A percentile compares a stretch with the other conserved stretches of the same genome.
Evolutionary conservation across 352 stramenopile species (phyloP).

Genomic region (Saprolegnia parasitica): DNA sequence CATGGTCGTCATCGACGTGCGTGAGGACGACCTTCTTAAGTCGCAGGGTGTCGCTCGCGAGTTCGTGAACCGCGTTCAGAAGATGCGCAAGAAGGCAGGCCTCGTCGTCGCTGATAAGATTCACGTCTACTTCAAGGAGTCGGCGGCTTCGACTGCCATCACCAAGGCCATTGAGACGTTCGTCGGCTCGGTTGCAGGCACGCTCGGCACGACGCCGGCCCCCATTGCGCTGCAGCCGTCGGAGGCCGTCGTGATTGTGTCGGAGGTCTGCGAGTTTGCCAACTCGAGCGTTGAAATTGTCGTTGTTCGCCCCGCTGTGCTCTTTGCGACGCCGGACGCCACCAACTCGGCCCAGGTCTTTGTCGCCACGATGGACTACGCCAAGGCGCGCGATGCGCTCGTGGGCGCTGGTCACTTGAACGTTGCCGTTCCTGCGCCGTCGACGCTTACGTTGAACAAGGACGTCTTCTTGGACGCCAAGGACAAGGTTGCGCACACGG

Average conservation of each 20-base stretch:
- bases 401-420: conserved; percentile 37
- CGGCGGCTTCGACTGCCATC: conserved; percentile 54
- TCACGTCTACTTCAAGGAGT: conserved; percentile 92
- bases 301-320: conserved; percentile 63
- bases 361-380: conserved; percentile 75
- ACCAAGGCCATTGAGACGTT: conserved; percentile 56
- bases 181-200: conserved; percentile 47
- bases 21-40: conserved; percentile 94
- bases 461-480: conserved; percentile 77
- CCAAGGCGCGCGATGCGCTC: conserved; percentile 61
- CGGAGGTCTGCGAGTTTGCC: conserved; percentile 61
- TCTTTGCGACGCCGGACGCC: conserved; percentile 51
- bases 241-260: conserved; percentile 64
- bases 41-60: conserved; percentile 91
- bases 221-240: conserved; percentile 52
- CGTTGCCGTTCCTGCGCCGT: conserved; percentile 42
- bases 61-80: conserved; percentile 97
- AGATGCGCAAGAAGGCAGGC: conserved; percentile 96
- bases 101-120: conserved; percentile 94
- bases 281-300: conserved; percentile 63
- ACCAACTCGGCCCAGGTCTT: conserved; percentile 55
- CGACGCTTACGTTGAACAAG: conserved; percentile 48
- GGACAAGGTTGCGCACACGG: conserved; percentile 32
- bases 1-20: conserved; percentile 94
- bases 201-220: conserved; percentile 56